phyloP scores from a whole-genome alignment of 208 protist species.

The Crithidia brevicula region DNA sequence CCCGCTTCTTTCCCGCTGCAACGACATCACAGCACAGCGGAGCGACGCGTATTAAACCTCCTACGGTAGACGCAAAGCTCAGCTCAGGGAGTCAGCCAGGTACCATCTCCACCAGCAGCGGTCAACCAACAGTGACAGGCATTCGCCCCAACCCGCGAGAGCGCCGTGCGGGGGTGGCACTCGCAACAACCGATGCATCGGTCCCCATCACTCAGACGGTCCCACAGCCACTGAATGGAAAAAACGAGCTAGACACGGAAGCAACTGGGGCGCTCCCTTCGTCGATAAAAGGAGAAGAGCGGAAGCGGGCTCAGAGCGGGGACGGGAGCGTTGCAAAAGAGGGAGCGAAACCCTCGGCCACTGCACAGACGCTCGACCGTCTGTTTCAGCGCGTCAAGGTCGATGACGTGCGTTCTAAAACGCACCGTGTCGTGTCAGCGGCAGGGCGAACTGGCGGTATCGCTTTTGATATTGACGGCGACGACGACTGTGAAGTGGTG shows the following conservation, averaged over 20 bases:
- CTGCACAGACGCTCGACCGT: conserved; percentile 7
- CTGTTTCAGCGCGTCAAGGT: conserved; percentile 13
- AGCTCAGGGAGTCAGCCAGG: neutral
- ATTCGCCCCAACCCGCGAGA: neutral
- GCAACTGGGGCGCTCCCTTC: too few species aligned
- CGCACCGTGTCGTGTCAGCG: neutral
- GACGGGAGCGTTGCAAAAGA: neutral
- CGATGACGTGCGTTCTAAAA: neutral
- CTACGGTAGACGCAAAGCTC: neutral
- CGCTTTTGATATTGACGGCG: too few species aligned
- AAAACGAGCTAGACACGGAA: too few species aligned
- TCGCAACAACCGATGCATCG: neutral
- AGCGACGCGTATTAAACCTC: neutral
- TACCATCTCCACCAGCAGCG: too few species aligned
- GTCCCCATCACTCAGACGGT: too few species aligned
- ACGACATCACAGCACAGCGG: neutral
- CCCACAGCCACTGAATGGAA: too few species aligned
- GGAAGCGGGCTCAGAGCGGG: neutral
- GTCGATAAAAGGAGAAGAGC: too few species aligned
- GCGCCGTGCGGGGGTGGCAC: neutral
- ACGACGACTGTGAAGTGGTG: conserved; percentile 41
- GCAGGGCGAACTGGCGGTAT: too few species aligned
- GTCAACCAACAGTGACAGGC: neutral
- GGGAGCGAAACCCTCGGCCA: neutral
- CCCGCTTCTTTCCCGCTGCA: conserved; percentile 45